A percentile compares a stretch with the other conserved stretches of the same genome.
phyloP scores from a whole-genome alignment of 2,329 filamentous ascomycete species.

The Colletotrichum tamarilloi region DNA sequence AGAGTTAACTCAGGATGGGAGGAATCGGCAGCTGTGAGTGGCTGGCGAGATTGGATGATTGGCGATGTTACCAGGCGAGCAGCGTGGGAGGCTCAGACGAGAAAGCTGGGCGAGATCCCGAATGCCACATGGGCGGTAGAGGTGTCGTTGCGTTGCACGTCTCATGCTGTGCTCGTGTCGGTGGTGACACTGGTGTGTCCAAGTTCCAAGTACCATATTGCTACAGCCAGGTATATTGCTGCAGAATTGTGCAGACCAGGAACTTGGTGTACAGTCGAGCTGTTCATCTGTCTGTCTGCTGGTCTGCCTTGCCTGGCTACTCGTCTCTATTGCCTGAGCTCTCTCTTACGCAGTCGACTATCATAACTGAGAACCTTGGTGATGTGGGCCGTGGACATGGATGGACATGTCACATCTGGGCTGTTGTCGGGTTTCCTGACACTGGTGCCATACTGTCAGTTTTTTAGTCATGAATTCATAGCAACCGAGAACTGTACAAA shows the following conservation, averaged over 20 bases:
- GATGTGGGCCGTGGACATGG: background rate
- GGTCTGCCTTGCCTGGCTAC: background rate
- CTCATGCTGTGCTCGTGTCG: constrained; percentile 13
- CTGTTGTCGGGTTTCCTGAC: background rate
- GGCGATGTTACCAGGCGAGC: constrained; percentile 8
- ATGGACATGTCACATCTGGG: background rate
- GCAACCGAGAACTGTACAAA: background rate
- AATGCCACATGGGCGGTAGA: background rate
- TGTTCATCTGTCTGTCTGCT: no score
- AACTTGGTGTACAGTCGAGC: no score
- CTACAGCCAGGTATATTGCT: background rate
- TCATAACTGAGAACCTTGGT: background rate
- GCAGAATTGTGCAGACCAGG: background rate
- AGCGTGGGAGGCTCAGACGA: constrained; percentile 1
- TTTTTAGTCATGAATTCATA: background rate
- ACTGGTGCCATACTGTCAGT: background rate
- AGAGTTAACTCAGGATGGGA: background rate
- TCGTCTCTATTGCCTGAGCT: background rate
- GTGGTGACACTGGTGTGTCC: constrained; percentile 1
- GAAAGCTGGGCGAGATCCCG: background rate
- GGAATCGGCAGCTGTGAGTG: background rate
- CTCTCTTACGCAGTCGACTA: background rate
- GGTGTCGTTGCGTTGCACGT: background rate
- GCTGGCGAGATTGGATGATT: constrained; percentile 13
- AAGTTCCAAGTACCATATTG: background rate